A percentile compares a stretch with the other conserved stretches of the same genome.
phyloP scores from a whole-genome alignment of 352 stramenopile species.

The Pythium sukuiense region DNA sequence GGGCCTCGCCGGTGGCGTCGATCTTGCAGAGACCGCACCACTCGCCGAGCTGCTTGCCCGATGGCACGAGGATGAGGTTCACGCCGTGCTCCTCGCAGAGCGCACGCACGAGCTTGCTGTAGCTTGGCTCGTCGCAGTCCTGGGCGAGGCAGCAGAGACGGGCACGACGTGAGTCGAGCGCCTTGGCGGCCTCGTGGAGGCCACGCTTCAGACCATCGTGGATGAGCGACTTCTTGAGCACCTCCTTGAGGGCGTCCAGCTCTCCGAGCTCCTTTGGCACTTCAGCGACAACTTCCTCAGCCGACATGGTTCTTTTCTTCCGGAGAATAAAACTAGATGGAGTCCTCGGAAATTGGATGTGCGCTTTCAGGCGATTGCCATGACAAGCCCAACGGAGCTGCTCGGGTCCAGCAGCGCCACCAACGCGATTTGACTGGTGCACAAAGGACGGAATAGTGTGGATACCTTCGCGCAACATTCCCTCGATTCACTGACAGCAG shows the following conservation, averaged over 20 bases:
- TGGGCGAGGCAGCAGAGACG: constrained; percentile 99
- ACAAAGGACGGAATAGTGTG: constrained; percentile 2
- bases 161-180: constrained; percentile 96
- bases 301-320: constrained; percentile 77
- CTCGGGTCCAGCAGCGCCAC: background rate
- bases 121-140: constrained; percentile 99
- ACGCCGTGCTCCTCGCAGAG: constrained; percentile 93
- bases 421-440: constrained; percentile 32
- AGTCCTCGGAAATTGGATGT: constrained; percentile 52
- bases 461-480: constrained; percentile 30
- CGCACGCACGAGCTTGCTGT: constrained; percentile 99
- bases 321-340: constrained; percentile 31
- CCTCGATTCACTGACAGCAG: constrained; percentile 12
- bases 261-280: constrained; percentile 94
- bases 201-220: constrained; percentile 99
- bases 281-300: constrained; percentile 93
- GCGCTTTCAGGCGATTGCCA: background rate
- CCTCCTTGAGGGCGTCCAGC: constrained; percentile 97
- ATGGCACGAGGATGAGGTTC: constrained; percentile 92
- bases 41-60: constrained; percentile 97
- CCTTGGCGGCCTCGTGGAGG: constrained; percentile 99
- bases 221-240: constrained; percentile 99
- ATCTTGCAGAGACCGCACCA: constrained; percentile 99
- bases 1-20: constrained; percentile 95
- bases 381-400: background rate